Evolutionary conservation across 768 basidiomycete species (phyloP).

Genomic region (Omphalotus guepiniiformis): DNA sequence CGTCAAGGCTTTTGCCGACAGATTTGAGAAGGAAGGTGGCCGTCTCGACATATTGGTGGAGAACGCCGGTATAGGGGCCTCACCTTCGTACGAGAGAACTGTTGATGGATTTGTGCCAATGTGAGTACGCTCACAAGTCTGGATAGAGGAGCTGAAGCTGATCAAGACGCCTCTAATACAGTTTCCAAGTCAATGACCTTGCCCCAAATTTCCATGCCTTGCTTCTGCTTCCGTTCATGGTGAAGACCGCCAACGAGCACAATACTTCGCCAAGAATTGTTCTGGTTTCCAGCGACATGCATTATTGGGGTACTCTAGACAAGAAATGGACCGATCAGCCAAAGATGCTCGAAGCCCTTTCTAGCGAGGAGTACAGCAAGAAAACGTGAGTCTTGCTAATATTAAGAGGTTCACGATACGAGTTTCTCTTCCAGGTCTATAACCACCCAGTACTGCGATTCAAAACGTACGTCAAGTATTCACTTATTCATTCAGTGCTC

Average conservation of each 20-base stretch:
- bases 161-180: conserved; percentile 15
- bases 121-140: too few relatives aligned
- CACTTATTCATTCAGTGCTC: too few relatives aligned
- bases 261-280: conserved; percentile 32
- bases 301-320: conserved; percentile 25
- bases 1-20: conserved; percentile 22
- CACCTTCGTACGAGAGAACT: neutral
- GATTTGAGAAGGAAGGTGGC: conserved; percentile 14
- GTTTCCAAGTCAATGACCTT: conserved; percentile 46
- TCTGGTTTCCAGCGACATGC: conserved; percentile 39
- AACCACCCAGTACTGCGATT: conserved; percentile 23
- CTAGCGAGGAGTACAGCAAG: conserved; percentile 26
- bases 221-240: conserved; percentile 38
- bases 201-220: conserved; percentile 35
- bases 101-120: conserved; percentile 1
- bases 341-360: conserved; percentile 28
- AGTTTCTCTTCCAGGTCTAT: conserved; percentile 13
- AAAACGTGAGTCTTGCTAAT: conserved; percentile 18
- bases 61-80: conserved; percentile 21
- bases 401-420: too few relatives aligned
- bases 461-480: conserved; percentile 28
- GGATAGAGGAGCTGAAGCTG: too few relatives aligned
- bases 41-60: conserved; percentile 27
- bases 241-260: conserved; percentile 30
- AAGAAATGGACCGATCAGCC: conserved; percentile 20